Conservation (phyloP, 768 basidiomycete species). For the Rickenella mellea region DNA sequence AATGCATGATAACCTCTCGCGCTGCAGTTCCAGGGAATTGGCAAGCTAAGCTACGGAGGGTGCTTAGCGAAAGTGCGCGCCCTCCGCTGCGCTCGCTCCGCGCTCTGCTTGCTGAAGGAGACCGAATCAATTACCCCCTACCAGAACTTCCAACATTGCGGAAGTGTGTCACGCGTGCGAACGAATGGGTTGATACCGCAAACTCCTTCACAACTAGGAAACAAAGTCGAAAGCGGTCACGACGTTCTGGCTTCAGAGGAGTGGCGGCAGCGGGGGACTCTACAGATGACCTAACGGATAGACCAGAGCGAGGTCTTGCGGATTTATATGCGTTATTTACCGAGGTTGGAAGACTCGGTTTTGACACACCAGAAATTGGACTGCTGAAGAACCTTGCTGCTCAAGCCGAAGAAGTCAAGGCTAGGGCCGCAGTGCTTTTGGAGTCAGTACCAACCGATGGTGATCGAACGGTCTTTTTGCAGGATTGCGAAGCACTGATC, state of each 20-base stretch:
- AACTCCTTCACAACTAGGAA: constrained; percentile 73
- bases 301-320: constrained; percentile 60
- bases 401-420: constrained; percentile 56
- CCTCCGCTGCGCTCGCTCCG: constrained; percentile 73
- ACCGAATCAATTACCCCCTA: constrained; percentile 70
- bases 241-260: constrained; percentile 49
- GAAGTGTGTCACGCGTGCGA: constrained; percentile 72
- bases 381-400: constrained; percentile 43
- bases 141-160: constrained; percentile 63
- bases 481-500: constrained; percentile 64
- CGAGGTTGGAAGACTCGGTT: constrained; percentile 73
- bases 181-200: constrained; percentile 82
- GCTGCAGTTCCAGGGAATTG: constrained; percentile 69
- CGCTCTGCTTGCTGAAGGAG: constrained; percentile 79
- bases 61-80: constrained; percentile 57
- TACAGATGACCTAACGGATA: constrained; percentile 51
- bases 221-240: constrained; percentile 68
- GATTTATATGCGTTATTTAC: constrained; percentile 61
- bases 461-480: constrained; percentile 47
- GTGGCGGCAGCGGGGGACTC: constrained; percentile 27
- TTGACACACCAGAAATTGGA: constrained; percentile 72
- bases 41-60: constrained; percentile 57
- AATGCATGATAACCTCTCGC: constrained; percentile 56
- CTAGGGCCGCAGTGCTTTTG: constrained; percentile 46
- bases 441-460: constrained; percentile 28